A percentile compares a stretch with the other conserved stretches of the same genome.
These are phyloP conservation scores for Mycena crocata DNA, from an alignment of 768 basidiomycete species.

Conservation along the genomic window DNA sequence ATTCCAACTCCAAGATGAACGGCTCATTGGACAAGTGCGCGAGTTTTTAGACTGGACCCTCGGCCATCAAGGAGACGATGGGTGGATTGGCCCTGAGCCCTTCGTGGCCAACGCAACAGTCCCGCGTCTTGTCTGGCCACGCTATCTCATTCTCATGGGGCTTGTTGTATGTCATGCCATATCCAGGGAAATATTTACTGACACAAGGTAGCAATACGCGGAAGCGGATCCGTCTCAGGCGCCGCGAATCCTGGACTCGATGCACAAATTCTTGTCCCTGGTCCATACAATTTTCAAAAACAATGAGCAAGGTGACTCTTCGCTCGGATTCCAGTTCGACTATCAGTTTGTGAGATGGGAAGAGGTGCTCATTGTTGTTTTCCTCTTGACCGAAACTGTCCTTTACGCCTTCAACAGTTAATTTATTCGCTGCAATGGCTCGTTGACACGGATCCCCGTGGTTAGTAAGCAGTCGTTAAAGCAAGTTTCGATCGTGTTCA, in stretches of 20 bases:
- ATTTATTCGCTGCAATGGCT: conserved; percentile 54
- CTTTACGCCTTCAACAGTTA: conserved; percentile 36
- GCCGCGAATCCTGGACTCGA: conserved; percentile 49
- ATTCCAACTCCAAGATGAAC: conserved; percentile 51
- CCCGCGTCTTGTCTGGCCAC: conserved; percentile 56
- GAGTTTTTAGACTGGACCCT: conserved; percentile 55
- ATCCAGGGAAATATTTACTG: background rate
- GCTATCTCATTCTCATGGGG: conserved; percentile 53
- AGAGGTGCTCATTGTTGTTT: background rate
- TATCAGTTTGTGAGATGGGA: conserved; percentile 50
- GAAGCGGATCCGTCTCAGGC: conserved; percentile 53
- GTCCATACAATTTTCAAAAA: conserved; percentile 50
- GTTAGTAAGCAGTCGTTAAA: conserved; percentile 31
- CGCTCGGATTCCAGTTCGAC: conserved; percentile 54
- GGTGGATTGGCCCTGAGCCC: conserved; percentile 57
- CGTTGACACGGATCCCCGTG: conserved; percentile 53
- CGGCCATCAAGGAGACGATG: conserved; percentile 49
- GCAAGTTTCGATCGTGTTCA: background rate
- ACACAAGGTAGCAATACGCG: conserved; percentile 51
- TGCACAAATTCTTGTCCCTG: conserved; percentile 51
- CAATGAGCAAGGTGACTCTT: conserved; percentile 47
- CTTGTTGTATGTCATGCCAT: conserved; percentile 44
- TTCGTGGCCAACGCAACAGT: conserved; percentile 49
- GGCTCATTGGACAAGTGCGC: conserved; percentile 52
- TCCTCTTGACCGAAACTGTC: background rate